These are phyloP conservation scores for Aspergillus vadensis DNA, from an alignment of 2,329 filamentous ascomycete genomes.

Conservation along the genomic window DNA sequence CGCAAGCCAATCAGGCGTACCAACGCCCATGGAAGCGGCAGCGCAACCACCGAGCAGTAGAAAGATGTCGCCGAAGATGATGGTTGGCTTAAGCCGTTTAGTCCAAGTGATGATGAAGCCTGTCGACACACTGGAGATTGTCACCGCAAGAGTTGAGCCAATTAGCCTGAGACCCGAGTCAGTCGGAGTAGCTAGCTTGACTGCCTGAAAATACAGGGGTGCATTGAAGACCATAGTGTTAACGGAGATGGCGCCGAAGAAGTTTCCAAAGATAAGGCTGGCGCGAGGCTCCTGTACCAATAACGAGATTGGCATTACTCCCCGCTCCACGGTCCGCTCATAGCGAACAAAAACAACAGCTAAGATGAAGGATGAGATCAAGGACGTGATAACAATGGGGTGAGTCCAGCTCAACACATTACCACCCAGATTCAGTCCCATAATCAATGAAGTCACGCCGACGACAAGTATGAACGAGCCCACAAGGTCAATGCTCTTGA, in stretches of 20 bases:
- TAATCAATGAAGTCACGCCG: slow-evolving; percentile 52
- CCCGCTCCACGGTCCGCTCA: slow-evolving; percentile 47
- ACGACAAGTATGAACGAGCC: slow-evolving; percentile 52
- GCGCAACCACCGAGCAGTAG: slow-evolving; percentile 55
- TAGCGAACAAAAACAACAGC: slow-evolving; percentile 44
- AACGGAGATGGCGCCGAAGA: slow-evolving; percentile 52
- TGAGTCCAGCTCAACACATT: slow-evolving; percentile 56
- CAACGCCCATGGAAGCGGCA: slow-evolving; percentile 54
- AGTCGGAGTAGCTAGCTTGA: slow-evolving; percentile 69
- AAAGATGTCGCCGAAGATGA: slow-evolving; percentile 54
- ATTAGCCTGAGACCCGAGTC: slow-evolving; percentile 72
- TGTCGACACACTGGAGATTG: slow-evolving; percentile 57
- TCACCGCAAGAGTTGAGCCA: slow-evolving; percentile 61
- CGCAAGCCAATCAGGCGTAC: slow-evolving; percentile 57
- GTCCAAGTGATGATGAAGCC: slow-evolving; percentile 65
- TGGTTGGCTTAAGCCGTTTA: slow-evolving; percentile 61
- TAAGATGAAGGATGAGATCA: slow-evolving; percentile 45
- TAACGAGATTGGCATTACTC: slow-evolving; percentile 54
- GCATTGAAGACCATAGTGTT: slow-evolving; percentile 68
- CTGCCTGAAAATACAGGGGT: slow-evolving; percentile 75
- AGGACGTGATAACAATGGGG: slow-evolving; percentile 51
- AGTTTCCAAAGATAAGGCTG: slow-evolving; percentile 55
- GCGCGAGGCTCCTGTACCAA: slow-evolving; percentile 51
- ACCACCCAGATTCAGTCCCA: slow-evolving; percentile 56
- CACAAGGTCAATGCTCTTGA: slow-evolving; percentile 53